Evolutionary conservation across 2,329 filamentous ascomycete species (phyloP), one percentile per base, ranked within the genome.

Genomic region (Lomentospora prolificans): DNA sequence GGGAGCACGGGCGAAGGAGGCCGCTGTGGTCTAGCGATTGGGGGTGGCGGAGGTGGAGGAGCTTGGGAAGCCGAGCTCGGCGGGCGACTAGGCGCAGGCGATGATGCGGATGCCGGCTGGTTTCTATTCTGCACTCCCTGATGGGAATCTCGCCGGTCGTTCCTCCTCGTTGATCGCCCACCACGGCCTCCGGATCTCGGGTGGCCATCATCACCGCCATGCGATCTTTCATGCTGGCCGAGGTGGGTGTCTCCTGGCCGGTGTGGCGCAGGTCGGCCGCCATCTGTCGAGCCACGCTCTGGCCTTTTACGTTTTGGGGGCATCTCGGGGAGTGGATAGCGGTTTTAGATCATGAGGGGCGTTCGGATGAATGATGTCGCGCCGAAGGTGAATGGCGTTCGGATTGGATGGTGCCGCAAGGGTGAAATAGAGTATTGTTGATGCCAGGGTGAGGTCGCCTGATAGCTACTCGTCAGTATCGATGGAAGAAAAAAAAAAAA

Each of bases 231-330:
- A 66, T 84, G 79, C 59, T 83, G 80, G 46, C 72, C 79, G 55
- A 83, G 64, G 39, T 69, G 64, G 5, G 77, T 77, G 61, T 84
- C 78, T 54, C 73, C 75, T 50, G 83, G 82, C 31, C 81, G 79
- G 68, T 86, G 81, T 53, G 84, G 83, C 53, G 82, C 78, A 19
- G 82, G 81, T 58, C 83, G 75, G 60, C 69, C 70, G 56, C 70
- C 73, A 57, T 82, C 79, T 59, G 69, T 68, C 58, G 71, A 70
- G 53, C 68, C 68, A 60, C 79, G 72, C 51, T 81, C 77, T 64
- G 72, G 71, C 67, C 79, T 76, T 75, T 83, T 84, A 63, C 80
- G 75, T 70, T 83, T 83, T 27, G 76, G 75, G 71, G 78, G 74
- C 80, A 83, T 82, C 59, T 62, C 64, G 65, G 24, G 33, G 14